Evolutionary conservation across 202 grass and related monocot species (phyloP), one percentile per base, ranked within the genome.

Genomic region (Zizania palustris): DNA sequence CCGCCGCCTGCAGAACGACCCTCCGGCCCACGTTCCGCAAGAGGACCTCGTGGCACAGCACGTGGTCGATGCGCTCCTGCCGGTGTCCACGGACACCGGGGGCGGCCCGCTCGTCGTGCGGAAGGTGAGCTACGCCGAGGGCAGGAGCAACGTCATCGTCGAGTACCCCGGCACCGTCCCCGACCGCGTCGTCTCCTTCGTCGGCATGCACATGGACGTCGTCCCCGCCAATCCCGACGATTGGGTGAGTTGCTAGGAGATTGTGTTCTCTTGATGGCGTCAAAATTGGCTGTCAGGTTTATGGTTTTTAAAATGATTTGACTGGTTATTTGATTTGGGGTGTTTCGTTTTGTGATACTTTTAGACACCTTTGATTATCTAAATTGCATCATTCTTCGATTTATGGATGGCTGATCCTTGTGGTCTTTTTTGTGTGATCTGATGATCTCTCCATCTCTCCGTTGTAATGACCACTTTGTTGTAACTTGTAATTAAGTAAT

Each of bases 201-300:
- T 98, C 61, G 95, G 95, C 80, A 94, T 93, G 84, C 95, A 92
- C 76, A 98, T 98, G 95, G 95, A 94, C 66, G 95, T 94, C 73
- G 95, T 94, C 64, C 88, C 91, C 4, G 91, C 95, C 43, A 83
- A 97, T 64, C 84, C 85, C 19, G 69, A 33, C 45, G 89, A 94
- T 28, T 94, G 95, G 95, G 95, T 98, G 59, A 20, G 82, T 65
- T 38, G 35, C 50, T 21, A 7, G n/a, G 44, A 46, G n/a, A 48
- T 15, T 69, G 19, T 11, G 19, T 11, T 70, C 20, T 60, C 51
- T 11, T 50, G 42, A 19, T 9, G 63, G 2, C 6, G 11, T n/a
- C 5, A 45, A 41, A 35, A 60, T 16, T 61, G 43, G 58, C 22
- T 70, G 43, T 39, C 33, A 14, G 11, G 12, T 39, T 61, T 48